Evolutionary conservation across 2,329 filamentous ascomycete genomes (phyloP), one percentile per base, ranked within the genome.

Genomic region (Trichoderma gracile): DNA sequence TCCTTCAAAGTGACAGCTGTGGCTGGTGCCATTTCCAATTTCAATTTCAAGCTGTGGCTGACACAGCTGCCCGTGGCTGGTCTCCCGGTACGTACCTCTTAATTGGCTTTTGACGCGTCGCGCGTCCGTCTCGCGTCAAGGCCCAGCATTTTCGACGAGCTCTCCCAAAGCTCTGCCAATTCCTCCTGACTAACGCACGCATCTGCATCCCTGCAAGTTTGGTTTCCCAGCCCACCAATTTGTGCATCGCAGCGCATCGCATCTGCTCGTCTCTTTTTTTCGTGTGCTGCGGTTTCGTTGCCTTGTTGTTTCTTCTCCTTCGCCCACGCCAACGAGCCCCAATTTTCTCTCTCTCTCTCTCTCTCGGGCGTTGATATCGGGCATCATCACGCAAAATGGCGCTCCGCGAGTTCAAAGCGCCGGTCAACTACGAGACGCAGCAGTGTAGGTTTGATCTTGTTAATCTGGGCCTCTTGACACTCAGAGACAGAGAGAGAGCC

Each of bases 391-490:
- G 69, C 73, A 79, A 68, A 70, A 97, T 97, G 94, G 90, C 93
- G 84, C 90, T 97, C 74, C 86, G 93, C 73, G 89, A 90, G 69
- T 90, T 89, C 78, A 88, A 85, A 74, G 84, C 88, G 70, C 86
- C 90, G 58, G 92, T 97, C 72, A 89, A 96, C 77, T 99, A 99
- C 80, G 86, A 88, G 73, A 87, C 88, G 73, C 95, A 99, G 78
- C 87, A 95, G 79, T 81, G 91, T 93, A 78, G 71, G 87, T 77
- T 23, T 19, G 14, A n/a, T 9, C 23, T 17, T 47, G 19, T 38
- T 38, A 1, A 9, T 5, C 5, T 33, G 9, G 10, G 10, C 30
- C 30, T 12, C 30, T 12, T 33, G 8, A 2, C 2, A 3, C 12
- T 38, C 4, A 27, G 7, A 27, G 25, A 27, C 25, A 27, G 12